Evolutionary conservation across 2,329 filamentous ascomycete genomes (phyloP).

Genomic region (Metarhizium robertsii): DNA sequence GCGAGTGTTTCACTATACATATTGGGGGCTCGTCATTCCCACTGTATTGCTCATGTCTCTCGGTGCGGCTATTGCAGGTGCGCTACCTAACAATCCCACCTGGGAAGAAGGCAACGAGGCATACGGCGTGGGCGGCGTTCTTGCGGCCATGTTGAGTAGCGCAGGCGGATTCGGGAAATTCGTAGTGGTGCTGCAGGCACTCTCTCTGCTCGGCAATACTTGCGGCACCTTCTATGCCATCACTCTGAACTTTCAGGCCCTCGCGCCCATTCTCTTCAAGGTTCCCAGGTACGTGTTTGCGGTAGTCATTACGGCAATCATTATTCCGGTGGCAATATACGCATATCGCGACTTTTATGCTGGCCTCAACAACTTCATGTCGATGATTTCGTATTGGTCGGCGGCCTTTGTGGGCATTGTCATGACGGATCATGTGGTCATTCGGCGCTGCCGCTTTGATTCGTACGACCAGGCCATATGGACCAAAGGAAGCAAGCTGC

Average conservation of each 20-base stretch:
- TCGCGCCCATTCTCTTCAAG: conserved; percentile 44
- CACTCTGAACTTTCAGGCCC: conserved; percentile 55
- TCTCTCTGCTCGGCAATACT: conserved; percentile 50
- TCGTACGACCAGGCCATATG: conserved; percentile 38
- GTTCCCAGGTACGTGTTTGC: conserved; percentile 50
- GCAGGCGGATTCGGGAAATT: conserved; percentile 54
- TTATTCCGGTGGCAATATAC: conserved; percentile 48
- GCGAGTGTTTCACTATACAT: conserved; percentile 46
- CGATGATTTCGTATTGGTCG: conserved; percentile 50
- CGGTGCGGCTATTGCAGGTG: conserved; percentile 55
- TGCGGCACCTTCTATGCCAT: conserved; percentile 52
- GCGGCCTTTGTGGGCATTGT: conserved; percentile 44
- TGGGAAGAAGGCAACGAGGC: conserved; percentile 46
- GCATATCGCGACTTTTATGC: conserved; percentile 48
- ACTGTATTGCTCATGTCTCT: conserved; percentile 52
- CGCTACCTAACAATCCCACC: conserved; percentile 40
- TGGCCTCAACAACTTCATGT: conserved; percentile 47
- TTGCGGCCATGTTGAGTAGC: conserved; percentile 49
- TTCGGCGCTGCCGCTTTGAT: conserved; percentile 33
- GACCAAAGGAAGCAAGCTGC: conserved; percentile 35
- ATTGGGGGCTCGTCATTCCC: conserved; percentile 43
- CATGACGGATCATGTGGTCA: conserved; percentile 36
- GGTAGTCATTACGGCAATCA: conserved; percentile 45
- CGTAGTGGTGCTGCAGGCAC: conserved; percentile 46
- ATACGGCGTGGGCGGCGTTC: conserved; percentile 47